Base-by-base conservation (phyloP, 2,329 filamentous ascomycete genomes). In the Ceratocystis variospora region DNA sequence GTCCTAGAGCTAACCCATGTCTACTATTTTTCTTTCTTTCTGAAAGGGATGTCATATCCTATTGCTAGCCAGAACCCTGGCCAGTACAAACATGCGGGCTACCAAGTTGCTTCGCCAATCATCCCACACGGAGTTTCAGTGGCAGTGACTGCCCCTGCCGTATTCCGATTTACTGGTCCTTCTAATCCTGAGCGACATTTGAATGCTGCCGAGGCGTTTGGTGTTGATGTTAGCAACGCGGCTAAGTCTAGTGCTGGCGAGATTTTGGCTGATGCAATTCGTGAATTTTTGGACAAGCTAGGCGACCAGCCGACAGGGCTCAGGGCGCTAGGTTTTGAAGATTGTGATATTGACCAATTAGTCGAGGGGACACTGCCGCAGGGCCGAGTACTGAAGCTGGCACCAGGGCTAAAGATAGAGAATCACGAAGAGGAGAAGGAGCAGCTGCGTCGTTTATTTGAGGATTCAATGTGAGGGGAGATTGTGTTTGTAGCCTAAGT, bases 81-180 rank as follows among this genome's bases (percentile, higher is more conserved):
- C 19, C 76, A 88, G 4, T 97, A 97, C 77, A 86, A 85, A 72
- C 94, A 99, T 74, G 76, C 81, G 0, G 94, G 94, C n/a, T 99
- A 99, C 75, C 79, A 87, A 1, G 85, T 96, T 6, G 76, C 83
- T 31, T 74, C 81, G 37, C 85, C 89, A 8, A 88, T 99, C 71
- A 97, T 99, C 72, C 94, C 94, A 0, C 94, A 99, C 75, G 94
- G 94, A 64, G 94, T 99, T 28, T 93, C 88, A 1, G 94, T 99
- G 0, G 94, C 92, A 2, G 93, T 97, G 5, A 93, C 90, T 0
- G 90, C 93, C 0, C 93, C 94, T 0, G 89, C 93, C 0, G 93
- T 97, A 0, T 99, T 97, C 82, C 86, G 84, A 37, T 97, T 97
- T 77, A 99, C 93, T 0, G 93, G 82, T 0, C 82, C 93, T 0